Evolutionary conservation across 2,329 filamentous ascomycete species (phyloP), one percentile per base, ranked within the genome.

Genomic region (Tympanopsis confertula): DNA sequence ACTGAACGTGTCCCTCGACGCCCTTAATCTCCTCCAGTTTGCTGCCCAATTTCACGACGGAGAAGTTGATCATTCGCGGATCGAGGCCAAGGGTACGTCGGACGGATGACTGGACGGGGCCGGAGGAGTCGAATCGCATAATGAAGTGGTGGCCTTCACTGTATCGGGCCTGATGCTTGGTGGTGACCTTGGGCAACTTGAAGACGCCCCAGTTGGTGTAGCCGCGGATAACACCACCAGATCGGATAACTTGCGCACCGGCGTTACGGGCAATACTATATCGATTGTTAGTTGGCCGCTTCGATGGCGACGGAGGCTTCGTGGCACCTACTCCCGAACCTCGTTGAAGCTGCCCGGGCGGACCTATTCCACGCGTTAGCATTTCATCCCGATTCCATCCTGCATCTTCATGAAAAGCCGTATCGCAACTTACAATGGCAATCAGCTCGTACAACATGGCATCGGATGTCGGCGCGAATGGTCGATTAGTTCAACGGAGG

Each of bases 161-260:
- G 59, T 82, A 74, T 40, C 65, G 66, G 33, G 71, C 66, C 52
- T 80, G 74, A 50, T 80, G 71, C 51, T 77, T 78, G 44, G 68
- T 71, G 35, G 66, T 69, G 26, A 75, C 72, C 45, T 69, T 73
- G 42, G 78, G 78, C 22, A 82, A 71, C 19, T 74, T 68, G 58
- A 79, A 80, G 42, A 68, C 66, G 48, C 78, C 78, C 78, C 78
- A 82, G 61, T 82, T 82, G 42, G 74, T 79, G 52, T 75, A 69
- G 52, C 76, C 76, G 47, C 78, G 76, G 47, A 82, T 68, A 38
- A 82, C 75, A 53, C 78, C 78, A 48, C 70, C 69, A 45, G 66
- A 64, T 42, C 66, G 62, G 49, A 82, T 70, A 47, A 82, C 62
- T 45, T 77, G 69, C 47, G 65, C 65, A 45, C 76, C 77, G 39